Base-by-base conservation (phyloP, 345 rosid genomes). In the Ceriops tagal region DNA sequence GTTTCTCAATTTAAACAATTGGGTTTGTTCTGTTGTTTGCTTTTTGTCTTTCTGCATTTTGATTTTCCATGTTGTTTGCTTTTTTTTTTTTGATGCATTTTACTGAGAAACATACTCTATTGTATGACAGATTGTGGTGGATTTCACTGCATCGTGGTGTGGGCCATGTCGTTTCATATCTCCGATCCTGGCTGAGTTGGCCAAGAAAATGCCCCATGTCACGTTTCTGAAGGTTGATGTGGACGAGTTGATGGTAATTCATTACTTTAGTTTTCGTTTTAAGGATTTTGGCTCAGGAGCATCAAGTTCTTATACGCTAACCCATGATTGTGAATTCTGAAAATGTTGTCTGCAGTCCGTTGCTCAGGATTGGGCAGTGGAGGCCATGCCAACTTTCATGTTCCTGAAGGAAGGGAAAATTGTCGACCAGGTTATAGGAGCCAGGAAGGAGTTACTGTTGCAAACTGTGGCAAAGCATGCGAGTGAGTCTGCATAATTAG, bases 121-220 rank as follows among this genome's bases (percentile, higher is more conserved):
- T 4, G 0, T 31, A 31, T 5, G 34, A 32, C 71, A 76, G 80
- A 31, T 72, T 34, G 80, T 76, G 66, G 80, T 76, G 43, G 80
- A 76, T 76, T 76, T 76, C 39, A 76, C 80, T 62, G 80, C 80
- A 43, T 32, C 80, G n/a, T 76, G 80, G 80, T 76, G 80, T 58
- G 69, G 69, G 9, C 80, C 80, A 13, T 76, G 80, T 32, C 71
- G 65, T 24, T 35, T 71, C 71, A 76, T 76, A 8, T 28, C 69
- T 4, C 80, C 80, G 15, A 18, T 76, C 58, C 47, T 76, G 2
- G 72, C 58, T 3, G 80, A 76, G 16, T 21, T 76, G 34, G 80
- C 80, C 53, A 76, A 71, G 80, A 76, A 67, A 72, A 35, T 76
- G 46, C 22, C 80, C 39, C 0, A 71, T 16, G 76, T 71, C 49